A percentile compares a stretch with the other conserved stretches of the same genome.
Evolutionary conservation across 257 asterid species (phyloP).

Genomic region (Phtheirospermum japonicum): DNA sequence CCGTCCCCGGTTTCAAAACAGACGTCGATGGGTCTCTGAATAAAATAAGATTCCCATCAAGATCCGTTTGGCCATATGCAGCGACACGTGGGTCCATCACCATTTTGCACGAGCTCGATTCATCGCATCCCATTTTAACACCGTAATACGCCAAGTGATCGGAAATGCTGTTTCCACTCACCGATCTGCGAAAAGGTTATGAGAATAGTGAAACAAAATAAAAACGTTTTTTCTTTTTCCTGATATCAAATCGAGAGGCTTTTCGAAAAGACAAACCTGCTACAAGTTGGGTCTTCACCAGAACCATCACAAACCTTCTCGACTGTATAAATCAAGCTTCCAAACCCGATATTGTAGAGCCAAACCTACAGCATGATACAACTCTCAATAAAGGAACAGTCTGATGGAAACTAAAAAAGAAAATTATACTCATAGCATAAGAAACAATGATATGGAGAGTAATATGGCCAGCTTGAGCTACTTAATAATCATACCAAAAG

Average conservation of each 20-base stretch:
- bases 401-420: slow-evolving; percentile 8
- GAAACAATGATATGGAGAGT: not conserved
- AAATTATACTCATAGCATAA: not conserved
- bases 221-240: not conserved
- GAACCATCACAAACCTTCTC: slow-evolving; percentile 89
- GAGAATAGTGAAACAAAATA: not conserved
- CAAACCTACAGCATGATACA: slow-evolving; percentile 61
- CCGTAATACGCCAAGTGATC: slow-evolving; percentile 81
- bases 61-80: slow-evolving; percentile 45
- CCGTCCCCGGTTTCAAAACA: slow-evolving; percentile 38
- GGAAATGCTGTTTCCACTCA: slow-evolving; percentile 74
- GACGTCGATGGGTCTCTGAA: slow-evolving; percentile 41
- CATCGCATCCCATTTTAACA: slow-evolving; percentile 68
- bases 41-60: slow-evolving; percentile 62
- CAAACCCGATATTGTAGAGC: slow-evolving; percentile 54
- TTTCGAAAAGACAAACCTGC: slow-evolving; percentile 55
- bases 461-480: too few species aligned
- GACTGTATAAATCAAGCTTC: slow-evolving; percentile 52
- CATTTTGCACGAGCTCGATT: slow-evolving; percentile 55
- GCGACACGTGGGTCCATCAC: slow-evolving; percentile 52
- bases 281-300: slow-evolving; percentile 96
- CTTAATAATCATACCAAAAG: too few species aligned
- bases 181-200: slow-evolving; percentile 55
- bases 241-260: not conserved
- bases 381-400: slow-evolving; percentile 22